Conservation (phyloP, 345 rosid species). For the Leavenworthia alabamica region DNA sequence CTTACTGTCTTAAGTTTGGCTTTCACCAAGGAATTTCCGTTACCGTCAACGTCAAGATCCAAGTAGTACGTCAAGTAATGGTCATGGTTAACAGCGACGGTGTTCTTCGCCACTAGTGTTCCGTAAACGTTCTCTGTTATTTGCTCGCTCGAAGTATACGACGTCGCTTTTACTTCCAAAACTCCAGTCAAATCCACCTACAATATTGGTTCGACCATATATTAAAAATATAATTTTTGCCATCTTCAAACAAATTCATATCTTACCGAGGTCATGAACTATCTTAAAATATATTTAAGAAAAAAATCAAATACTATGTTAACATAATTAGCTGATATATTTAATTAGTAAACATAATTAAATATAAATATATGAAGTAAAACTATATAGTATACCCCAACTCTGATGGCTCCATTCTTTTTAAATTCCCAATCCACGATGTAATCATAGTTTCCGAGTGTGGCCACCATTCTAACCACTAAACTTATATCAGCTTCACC, state of each 20-base stretch:
- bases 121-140: conserved; percentile 44
- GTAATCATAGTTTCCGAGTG: conserved; percentile 78
- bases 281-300: too few relatives aligned
- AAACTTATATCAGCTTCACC: conserved; percentile 60
- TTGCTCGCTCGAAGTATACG: conserved; percentile 41
- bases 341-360: background rate
- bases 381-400: conserved; percentile 56
- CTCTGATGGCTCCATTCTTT: conserved; percentile 54
- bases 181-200: conserved; percentile 69
- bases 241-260: background rate
- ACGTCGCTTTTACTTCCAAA: conserved; percentile 48
- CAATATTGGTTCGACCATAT: background rate
- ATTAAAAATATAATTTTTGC: too few relatives aligned
- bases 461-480: conserved; percentile 69
- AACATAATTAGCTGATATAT: too few relatives aligned
- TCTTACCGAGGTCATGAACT: too few relatives aligned
- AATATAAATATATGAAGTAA: background rate
- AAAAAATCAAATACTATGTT: too few relatives aligned
- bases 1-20: conserved; percentile 39
- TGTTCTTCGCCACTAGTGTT: conserved; percentile 55
- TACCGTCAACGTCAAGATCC: conserved; percentile 72
- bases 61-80: conserved; percentile 71
- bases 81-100: conserved; percentile 68
- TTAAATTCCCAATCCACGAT: conserved; percentile 76
- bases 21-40: conserved; percentile 59